phyloP scores from a whole-genome alignment of 306 rosid species.

The Geum urbanum region DNA sequence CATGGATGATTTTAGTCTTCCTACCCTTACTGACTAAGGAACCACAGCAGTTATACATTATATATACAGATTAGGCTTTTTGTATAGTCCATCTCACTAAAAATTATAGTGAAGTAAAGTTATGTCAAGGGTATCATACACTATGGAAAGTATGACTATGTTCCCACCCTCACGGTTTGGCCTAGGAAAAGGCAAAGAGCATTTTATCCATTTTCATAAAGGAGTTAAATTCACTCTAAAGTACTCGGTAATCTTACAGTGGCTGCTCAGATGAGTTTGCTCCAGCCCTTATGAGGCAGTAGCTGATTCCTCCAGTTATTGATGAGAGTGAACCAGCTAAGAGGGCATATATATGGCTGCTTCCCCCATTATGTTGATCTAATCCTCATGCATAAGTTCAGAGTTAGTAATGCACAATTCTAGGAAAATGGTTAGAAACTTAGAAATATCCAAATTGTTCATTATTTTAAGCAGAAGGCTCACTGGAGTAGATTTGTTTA shows the following conservation, averaged over 20 bases:
- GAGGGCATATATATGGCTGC: constrained; percentile 39
- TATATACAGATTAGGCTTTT: neutral
- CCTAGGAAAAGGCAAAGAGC: neutral
- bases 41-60: neutral
- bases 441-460: constrained; percentile 19
- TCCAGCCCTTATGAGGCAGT: constrained; percentile 69
- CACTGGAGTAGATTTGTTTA: neutral
- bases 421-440: constrained; percentile 1
- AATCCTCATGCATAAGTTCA: constrained; percentile 50
- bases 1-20: neutral
- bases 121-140: neutral
- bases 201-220: neutral
- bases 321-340: constrained; percentile 61
- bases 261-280: constrained; percentile 80
- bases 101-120: neutral
- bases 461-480: constrained; percentile 1
- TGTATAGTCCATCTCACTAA: neutral
- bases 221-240: neutral
- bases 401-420: constrained; percentile 15
- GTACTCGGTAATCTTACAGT: constrained; percentile 46
- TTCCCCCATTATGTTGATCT: constrained; percentile 38
- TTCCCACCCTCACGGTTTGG: neutral
- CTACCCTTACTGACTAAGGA: neutral
- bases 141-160: neutral
- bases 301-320: constrained; percentile 64